Base-by-base conservation (phyloP, 2,329 filamentous ascomycete genomes). In the Fusarium siculi region DNA sequence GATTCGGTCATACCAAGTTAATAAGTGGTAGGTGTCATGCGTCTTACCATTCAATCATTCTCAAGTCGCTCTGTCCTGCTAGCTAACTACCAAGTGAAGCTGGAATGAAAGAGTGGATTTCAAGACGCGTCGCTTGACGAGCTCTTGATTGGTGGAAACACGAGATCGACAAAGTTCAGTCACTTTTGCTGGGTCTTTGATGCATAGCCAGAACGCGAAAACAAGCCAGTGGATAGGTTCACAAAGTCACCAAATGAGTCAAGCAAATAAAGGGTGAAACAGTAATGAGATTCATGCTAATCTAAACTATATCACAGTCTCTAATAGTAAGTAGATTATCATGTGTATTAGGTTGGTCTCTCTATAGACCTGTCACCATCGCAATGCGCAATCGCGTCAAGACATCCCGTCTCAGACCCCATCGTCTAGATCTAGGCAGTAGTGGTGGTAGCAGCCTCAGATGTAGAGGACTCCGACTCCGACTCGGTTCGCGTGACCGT, bases 281-380 rank as follows among this genome's bases (percentile, higher is more conserved):
- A 30, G 9, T 25, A 23, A 44, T 55, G 39, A 56, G 39, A 56
- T 56, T 56, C 53, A 56, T 34, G 53, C 53, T 56, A 56, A 56
- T 56, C 53, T 56, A 44, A 56, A 56, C 53, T 44, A 56, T 56
- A 44, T 34, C 39, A 32, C 53, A 56, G 39, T 56, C 28, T 56
- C 39, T 56, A 34, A 32, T 43, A 56, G 28, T 44, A 34, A 56
- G 37, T 44, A 34, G 53, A 56, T 56, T 43, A 34, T 23, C 53
- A 25, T 18, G 37, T 34, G 12, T 44, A 44, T 56, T 44, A 56
- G 21, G 28, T 56, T 23, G 21, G 28, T 21, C 39, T 34, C 19
- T 23, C 39, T 44, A 25, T 15, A 42, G 39, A 44, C 53, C 37
- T 18, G 21, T 23, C 53, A 21, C 16, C 14, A 40, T 25, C 37